Evolutionary conservation across 345 rosid genomes (phyloP).

Genomic region (Reutealis trisperma): DNA sequence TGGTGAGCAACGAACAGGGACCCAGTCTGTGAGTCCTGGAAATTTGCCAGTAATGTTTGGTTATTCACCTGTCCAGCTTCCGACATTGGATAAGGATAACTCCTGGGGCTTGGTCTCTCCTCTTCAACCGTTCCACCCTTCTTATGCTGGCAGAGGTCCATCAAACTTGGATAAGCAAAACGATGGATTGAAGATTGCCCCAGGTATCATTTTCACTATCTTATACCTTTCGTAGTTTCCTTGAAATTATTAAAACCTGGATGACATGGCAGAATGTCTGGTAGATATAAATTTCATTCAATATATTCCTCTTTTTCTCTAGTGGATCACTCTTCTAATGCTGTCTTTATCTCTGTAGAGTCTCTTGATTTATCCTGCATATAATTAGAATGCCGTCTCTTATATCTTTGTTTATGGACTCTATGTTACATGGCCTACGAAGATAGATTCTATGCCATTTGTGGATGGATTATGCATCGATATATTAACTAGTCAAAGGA

Average conservation of each 20-base stretch:
- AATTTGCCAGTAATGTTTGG: slow-evolving; percentile 73
- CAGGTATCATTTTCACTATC: slow-evolving; percentile 30
- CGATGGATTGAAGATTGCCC: slow-evolving; percentile 43
- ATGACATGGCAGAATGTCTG: neutral
- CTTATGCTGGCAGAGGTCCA: slow-evolving; percentile 53
- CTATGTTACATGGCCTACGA: neutral
- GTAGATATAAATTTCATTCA: neutral
- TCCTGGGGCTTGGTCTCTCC: slow-evolving; percentile 66
- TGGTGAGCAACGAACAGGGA: slow-evolving; percentile 38
- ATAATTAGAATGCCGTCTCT: neutral
- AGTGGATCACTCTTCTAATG: neutral
- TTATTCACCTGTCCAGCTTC: slow-evolving; percentile 80
- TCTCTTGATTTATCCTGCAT: neutral
- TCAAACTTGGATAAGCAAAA: slow-evolving; percentile 52
- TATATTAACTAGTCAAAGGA: neutral
- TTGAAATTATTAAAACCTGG: slow-evolving; percentile 5
- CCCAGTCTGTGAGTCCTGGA: slow-evolving; percentile 50
- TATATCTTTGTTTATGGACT: neutral
- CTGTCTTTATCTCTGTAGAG: neutral
- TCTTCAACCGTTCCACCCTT: slow-evolving; percentile 54
- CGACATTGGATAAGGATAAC: slow-evolving; percentile 75
- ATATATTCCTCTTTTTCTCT: slow-evolving; percentile 2
- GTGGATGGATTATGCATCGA: neutral
- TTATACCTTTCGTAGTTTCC: neutral
- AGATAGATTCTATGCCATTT: slow-evolving; percentile 4